A percentile compares a stretch with the other conserved stretches of the same genome.
phyloP scores from a whole-genome alignment of 2,329 filamentous ascomycete species.

The Epicoccum sorghinum region DNA sequence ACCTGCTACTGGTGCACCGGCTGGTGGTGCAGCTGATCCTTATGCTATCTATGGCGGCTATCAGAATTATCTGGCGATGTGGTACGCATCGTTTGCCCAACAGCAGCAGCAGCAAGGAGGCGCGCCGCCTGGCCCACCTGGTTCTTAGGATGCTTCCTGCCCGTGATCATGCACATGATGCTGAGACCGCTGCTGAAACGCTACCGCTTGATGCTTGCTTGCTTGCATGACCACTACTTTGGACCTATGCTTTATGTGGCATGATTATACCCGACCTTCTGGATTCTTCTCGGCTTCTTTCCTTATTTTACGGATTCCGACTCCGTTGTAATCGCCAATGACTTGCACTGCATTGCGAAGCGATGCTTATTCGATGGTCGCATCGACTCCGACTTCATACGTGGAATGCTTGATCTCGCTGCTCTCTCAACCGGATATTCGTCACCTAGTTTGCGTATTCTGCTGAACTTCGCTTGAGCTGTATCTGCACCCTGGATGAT shows the following conservation, averaged over 20 bases:
- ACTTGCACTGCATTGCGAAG: constrained; percentile 27
- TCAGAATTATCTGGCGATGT: constrained; percentile 77
- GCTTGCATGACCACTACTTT: constrained; percentile 38
- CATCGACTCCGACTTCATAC: constrained; percentile 5
- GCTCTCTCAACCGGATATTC: constrained; percentile 4
- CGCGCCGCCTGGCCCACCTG: constrained; percentile 41
- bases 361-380: constrained; percentile 14
- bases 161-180: constrained; percentile 45
- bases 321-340: constrained; percentile 21
- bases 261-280: constrained; percentile 32
- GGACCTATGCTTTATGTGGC: constrained; percentile 30
- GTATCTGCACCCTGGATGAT: constrained; percentile 12
- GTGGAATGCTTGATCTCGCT: constrained; percentile 13
- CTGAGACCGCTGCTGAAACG: constrained; percentile 41
- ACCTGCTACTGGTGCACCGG: constrained; percentile 46
- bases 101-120: constrained; percentile 50
- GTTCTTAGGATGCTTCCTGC: constrained; percentile 41
- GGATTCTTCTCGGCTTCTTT: constrained; percentile 1
- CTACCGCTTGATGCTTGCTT: constrained; percentile 45
- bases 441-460: constrained; percentile 12
- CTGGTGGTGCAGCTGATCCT: constrained; percentile 57
- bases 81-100: constrained; percentile 73
- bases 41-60: constrained; percentile 86
- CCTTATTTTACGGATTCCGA: constrained; percentile 22
- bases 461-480: constrained; percentile 13